Conservation (phyloP, 1,284 basidiomycete genomes). For the Rhodotorula sp. region DNA sequence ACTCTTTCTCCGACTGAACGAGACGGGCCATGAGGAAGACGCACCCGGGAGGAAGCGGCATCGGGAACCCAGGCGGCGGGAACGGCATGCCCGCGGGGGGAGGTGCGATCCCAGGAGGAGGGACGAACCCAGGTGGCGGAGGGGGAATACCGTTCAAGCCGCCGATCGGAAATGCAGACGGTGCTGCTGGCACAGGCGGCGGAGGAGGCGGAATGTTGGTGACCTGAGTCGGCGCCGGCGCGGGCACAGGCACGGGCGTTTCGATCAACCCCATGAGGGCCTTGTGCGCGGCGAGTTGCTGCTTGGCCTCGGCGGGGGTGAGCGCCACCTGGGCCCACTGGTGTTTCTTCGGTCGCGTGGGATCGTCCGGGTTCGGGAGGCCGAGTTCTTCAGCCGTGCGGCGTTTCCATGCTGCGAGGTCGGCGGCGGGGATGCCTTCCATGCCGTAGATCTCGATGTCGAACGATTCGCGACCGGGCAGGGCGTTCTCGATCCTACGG, state of each 20-base stretch:
- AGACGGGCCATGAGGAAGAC: background rate
- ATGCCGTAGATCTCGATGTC: constrained; percentile 99
- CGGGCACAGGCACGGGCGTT: background rate
- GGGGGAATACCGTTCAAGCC: constrained; percentile 12
- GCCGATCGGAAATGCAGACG: background rate
- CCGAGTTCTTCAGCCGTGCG: constrained; percentile 89
- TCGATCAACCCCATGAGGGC: constrained; percentile 65
- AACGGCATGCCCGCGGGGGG: constrained; percentile 27
- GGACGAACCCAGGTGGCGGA: constrained; percentile 13
- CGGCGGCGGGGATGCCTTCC: constrained; percentile 94
- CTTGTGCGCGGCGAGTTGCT: constrained; percentile 84
- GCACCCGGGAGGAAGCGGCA: constrained; percentile 18
- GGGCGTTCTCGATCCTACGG: constrained; percentile 83
- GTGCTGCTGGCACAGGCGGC: too few relatives aligned
- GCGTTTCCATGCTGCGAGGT: constrained; percentile 90
- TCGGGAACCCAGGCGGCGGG: constrained; percentile 21
- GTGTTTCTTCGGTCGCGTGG: constrained; percentile 68
- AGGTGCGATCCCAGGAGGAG: constrained; percentile 24
- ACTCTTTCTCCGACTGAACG: too few relatives aligned
- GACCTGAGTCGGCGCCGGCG: constrained; percentile 10
- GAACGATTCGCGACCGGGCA: constrained; percentile 94
- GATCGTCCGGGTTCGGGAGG: constrained; percentile 67
- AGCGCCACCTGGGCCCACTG: constrained; percentile 63
- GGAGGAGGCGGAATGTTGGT: constrained; percentile 34
- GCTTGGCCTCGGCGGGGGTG: constrained; percentile 76